Evolutionary conservation across 805 yeast genomes (phyloP).

Genomic region (Zygoascus tannicola): DNA sequence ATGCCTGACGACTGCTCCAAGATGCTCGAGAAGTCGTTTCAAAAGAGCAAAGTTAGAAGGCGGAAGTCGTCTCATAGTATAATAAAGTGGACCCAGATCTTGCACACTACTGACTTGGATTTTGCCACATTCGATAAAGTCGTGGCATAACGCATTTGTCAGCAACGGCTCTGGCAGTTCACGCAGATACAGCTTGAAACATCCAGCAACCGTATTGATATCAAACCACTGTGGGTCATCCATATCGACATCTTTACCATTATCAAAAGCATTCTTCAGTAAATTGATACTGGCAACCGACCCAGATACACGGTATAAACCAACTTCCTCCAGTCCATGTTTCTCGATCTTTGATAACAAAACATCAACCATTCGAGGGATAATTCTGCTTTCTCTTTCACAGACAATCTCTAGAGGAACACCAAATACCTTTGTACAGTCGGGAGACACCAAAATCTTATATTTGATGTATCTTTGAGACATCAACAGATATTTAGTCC

Average conservation of each 20-base stretch:
- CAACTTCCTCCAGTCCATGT: conserved; percentile 86
- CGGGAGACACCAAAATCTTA: conserved; percentile 11
- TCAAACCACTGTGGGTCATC: conserved; percentile 60
- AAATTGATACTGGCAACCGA: conserved; percentile 49
- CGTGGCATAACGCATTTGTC: conserved; percentile 54
- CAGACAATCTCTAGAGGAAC: conserved; percentile 74
- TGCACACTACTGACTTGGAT: conserved; percentile 18
- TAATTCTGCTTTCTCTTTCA: conserved; percentile 49
- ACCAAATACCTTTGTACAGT: conserved; percentile 60
- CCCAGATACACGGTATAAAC: conserved; percentile 71
- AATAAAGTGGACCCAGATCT: conserved; percentile 19
- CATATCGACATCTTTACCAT: conserved; percentile 36
- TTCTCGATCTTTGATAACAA: conserved; percentile 68
- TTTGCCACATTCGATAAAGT: conserved; percentile 34
- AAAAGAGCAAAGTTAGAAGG: conserved; percentile 56
- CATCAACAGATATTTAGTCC: conserved; percentile 42
- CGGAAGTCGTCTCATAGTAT: conserved; percentile 44
- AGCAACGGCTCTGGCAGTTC: conserved; percentile 81
- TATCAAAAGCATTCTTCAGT: conserved; percentile 46
- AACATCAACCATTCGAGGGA: conserved; percentile 59
- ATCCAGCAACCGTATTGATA: conserved; percentile 78
- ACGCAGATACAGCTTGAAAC: conserved; percentile 73
- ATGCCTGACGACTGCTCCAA: conserved; percentile 56
- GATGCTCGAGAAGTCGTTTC: conserved; percentile 57
- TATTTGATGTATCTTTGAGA: conserved; percentile 21